Evolutionary conservation across 2,329 filamentous ascomycete species (phyloP), one percentile per base, ranked within the genome.

Genomic region (Fonsecaea multimorphosa): DNA sequence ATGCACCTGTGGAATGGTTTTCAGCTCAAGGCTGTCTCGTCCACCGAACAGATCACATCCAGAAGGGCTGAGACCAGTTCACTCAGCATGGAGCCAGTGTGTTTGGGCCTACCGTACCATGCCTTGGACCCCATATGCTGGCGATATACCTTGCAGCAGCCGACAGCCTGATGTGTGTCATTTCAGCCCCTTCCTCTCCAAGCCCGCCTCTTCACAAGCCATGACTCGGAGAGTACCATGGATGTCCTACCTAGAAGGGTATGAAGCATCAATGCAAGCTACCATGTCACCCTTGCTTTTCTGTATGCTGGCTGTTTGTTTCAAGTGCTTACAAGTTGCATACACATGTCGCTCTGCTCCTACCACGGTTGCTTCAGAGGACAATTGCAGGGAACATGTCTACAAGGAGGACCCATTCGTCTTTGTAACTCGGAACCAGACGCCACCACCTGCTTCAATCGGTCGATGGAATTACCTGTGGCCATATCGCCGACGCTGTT

Each of bases 221-320:
- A 44, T 1, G 16, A 38, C 8, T 38, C 16, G n/a, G 38, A 8
- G 38, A n/a, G 32, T 16, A n/a, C n/a, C 38, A 5, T 19, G 3
- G 24, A 24, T 49, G 8, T 24, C 6, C 44, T 22, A 22, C 19
- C 44, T 22, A 49, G 19, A 49, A 24, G 7, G 44, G 44, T 49
- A 49, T 49, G 8, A 49, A 24, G 19, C 44, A 19, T 49, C n/a
- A 4, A 49, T 49, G 44, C 44, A 24, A 49, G 27, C n/a, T 24
- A 6, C 38, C 34, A 58, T 14, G 9, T 22, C 16, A 44, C 16
- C 19, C 24, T 5, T 46, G 27, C 7, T 7, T 38, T 8, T 9
- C 29, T 24, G 27, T 29, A 60, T 24, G n/a, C 44, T 53, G 46
- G 38, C n/a, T n/a, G 44, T 36, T 52, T 60, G 29, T 46, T 52